Percentiles rank a stretch among this genome's conserved stretches.
phyloP scores from a whole-genome alignment of 768 basidiomycete species.

The Pleurotus djamor region DNA sequence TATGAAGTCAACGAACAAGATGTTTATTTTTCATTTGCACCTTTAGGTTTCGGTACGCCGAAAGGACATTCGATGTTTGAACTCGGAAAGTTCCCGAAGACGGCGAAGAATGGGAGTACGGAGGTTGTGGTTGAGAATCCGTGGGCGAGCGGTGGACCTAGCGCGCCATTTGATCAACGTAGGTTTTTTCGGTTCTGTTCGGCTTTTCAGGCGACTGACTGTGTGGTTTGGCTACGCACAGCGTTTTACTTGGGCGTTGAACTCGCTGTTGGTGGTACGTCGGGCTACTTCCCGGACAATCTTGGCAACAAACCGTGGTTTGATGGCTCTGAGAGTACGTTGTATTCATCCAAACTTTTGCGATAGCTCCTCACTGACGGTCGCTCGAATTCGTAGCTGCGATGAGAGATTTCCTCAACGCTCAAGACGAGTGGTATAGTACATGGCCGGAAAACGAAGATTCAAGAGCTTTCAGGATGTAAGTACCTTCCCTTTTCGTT shows the following conservation, averaged over 20 bases:
- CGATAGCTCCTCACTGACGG: not conserved
- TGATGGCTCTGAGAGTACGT: slow-evolving; percentile 54
- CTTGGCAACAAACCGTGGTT: slow-evolving; percentile 77
- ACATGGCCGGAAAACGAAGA: slow-evolving; percentile 67
- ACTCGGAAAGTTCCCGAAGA: slow-evolving; percentile 58
- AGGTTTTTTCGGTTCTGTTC: slow-evolving; percentile 17
- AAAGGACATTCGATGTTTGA: not conserved
- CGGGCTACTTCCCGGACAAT: slow-evolving; percentile 87
- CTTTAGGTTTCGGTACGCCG: slow-evolving; percentile 30
- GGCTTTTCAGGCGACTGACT: slow-evolving; percentile 11
- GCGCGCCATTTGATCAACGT: slow-evolving; percentile 84
- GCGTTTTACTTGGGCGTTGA: slow-evolving; percentile 79
- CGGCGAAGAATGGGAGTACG: slow-evolving; percentile 55
- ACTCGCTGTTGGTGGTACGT: slow-evolving; percentile 78
- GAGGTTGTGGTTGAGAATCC: slow-evolving; percentile 57
- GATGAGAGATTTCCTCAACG: slow-evolving; percentile 67
- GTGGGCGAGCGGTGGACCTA: slow-evolving; percentile 54
- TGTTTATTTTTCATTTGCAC: slow-evolving; percentile 44
- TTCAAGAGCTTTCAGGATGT: slow-evolving; percentile 72
- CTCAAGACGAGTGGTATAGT: slow-evolving; percentile 58
- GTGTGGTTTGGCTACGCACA: slow-evolving; percentile 18
- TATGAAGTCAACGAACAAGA: slow-evolving; percentile 67
- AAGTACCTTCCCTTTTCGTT: slow-evolving; percentile 20
- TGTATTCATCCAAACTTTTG: not conserved
- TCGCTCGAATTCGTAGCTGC: slow-evolving; percentile 35